phyloP scores from a whole-genome alignment of 1,284 basidiomycete species.

The Cerioporus squamosus region DNA sequence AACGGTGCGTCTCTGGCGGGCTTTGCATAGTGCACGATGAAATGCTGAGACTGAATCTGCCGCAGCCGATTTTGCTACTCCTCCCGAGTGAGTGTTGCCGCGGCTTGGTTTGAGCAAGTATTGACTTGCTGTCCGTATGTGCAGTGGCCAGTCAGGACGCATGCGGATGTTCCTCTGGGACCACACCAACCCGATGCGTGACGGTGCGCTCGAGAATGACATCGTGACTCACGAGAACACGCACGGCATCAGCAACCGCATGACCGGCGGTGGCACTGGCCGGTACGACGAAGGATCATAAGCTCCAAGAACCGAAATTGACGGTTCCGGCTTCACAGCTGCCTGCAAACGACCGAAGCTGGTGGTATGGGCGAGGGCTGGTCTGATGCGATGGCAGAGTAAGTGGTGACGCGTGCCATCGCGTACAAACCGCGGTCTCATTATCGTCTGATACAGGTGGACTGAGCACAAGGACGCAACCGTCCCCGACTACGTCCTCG shows the following conservation, averaged over 20 bases:
- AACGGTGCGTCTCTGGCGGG: constrained; percentile 32
- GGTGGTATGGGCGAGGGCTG: constrained; percentile 62
- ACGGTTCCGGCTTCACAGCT: constrained; percentile 28
- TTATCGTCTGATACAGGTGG: constrained; percentile 32
- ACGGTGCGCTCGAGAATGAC: constrained; percentile 54
- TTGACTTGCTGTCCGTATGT: neutral
- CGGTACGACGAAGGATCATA: constrained; percentile 4
- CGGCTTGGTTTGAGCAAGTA: neutral
- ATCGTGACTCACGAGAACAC: constrained; percentile 54
- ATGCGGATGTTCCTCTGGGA: constrained; percentile 50
- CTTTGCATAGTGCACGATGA: neutral
- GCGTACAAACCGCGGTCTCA: neutral
- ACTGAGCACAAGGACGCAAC: constrained; percentile 40
- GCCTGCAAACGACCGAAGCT: constrained; percentile 52
- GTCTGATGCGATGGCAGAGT: constrained; percentile 58
- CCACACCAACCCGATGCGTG: constrained; percentile 42
- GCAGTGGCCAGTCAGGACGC: constrained; percentile 16
- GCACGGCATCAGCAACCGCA: constrained; percentile 54
- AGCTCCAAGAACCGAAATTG: neutral
- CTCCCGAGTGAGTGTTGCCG: constrained; percentile 20
- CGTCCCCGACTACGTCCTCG: constrained; percentile 45
- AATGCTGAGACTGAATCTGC: neutral
- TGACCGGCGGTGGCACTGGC: constrained; percentile 57
- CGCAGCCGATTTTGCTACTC: constrained; percentile 42
- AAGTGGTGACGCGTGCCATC: constrained; percentile 12